Conservation (phyloP, 202 grass and related monocot species). For the Saccharum hybrid region DNA sequence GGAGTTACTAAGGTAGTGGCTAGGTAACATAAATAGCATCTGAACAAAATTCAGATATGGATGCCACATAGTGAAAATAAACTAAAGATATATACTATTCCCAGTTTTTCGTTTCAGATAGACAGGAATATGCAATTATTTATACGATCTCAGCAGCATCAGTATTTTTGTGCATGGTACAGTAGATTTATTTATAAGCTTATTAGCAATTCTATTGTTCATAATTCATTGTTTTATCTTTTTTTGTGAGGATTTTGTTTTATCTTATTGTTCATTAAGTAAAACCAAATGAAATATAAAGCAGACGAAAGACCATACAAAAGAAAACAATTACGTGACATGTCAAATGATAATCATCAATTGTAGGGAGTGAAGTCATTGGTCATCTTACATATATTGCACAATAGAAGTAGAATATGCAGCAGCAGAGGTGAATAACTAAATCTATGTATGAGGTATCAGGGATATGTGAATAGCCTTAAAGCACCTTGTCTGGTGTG, state of each 20-base stretch:
- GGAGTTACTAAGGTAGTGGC: neutral
- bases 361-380: slow-evolving; percentile 36
- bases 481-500: slow-evolving; percentile 55
- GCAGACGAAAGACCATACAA: neutral
- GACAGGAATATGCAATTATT: slow-evolving; percentile 1
- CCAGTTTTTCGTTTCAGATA: slow-evolving; percentile 17
- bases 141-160: neutral
- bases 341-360: slow-evolving; percentile 34
- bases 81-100: neutral
- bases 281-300: neutral
- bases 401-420: slow-evolving; percentile 40
- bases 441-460: slow-evolving; percentile 32
- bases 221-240: neutral
- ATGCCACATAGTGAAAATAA: neutral
- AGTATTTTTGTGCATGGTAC: neutral
- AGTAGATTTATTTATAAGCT: neutral
- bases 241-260: neutral
- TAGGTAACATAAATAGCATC: slow-evolving; percentile 12
- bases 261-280: neutral
- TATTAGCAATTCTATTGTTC: neutral
- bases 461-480: slow-evolving; percentile 47
- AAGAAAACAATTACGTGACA: slow-evolving; percentile 21
- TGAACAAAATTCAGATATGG: neutral
- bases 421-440: slow-evolving; percentile 41
- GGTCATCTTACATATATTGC: slow-evolving; percentile 44